These are phyloP conservation scores for Lecanicillium sp. DNA, from an alignment of 2,329 filamentous ascomycete genomes.

Conservation along the genomic window DNA sequence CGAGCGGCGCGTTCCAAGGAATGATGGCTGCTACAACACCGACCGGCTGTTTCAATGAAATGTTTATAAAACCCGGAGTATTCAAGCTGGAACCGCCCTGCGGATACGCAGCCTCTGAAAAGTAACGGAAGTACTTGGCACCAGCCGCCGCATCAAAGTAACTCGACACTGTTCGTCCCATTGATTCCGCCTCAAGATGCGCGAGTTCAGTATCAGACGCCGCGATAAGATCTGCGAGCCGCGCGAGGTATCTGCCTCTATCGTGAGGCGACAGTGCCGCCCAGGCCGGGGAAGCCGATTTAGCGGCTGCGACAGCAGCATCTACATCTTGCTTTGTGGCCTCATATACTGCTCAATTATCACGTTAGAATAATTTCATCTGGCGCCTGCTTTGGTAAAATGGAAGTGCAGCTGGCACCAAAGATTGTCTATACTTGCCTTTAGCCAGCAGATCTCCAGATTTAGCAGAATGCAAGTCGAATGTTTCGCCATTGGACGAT, in stretches of 20 bases:
- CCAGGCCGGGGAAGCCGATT: conserved; percentile 43
- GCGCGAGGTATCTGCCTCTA: conserved; percentile 37
- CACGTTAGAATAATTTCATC: too few relatives aligned
- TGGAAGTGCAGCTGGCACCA: too few relatives aligned
- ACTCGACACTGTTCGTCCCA: conserved; percentile 35
- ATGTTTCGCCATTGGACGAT: conserved; percentile 38
- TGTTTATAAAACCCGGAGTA: conserved; percentile 39
- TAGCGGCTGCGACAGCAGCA: conserved; percentile 40
- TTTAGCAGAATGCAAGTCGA: conserved; percentile 27
- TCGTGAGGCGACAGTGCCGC: conserved; percentile 31
- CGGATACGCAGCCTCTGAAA: conserved; percentile 35
- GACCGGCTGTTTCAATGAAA: conserved; percentile 43
- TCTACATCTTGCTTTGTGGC: conserved; percentile 43
- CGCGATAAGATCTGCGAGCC: conserved; percentile 38
- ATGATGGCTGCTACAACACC: conserved; percentile 53
- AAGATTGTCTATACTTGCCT: conserved; percentile 1
- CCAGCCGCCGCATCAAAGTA: conserved; percentile 33
- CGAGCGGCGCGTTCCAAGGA: conserved; percentile 49
- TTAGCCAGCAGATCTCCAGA: conserved; percentile 13
- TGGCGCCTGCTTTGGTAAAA: too few relatives aligned
- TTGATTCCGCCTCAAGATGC: conserved; percentile 37
- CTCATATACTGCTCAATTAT: conserved; percentile 29
- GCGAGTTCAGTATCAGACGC: conserved; percentile 37
- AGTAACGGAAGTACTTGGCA: conserved; percentile 34
- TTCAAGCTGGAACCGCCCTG: conserved; percentile 42